A percentile compares a stretch with the other conserved stretches of the same genome.
phyloP scores from a whole-genome alignment of 495 filamentous ascomycete species.

The Trichoderma parareesei region DNA sequence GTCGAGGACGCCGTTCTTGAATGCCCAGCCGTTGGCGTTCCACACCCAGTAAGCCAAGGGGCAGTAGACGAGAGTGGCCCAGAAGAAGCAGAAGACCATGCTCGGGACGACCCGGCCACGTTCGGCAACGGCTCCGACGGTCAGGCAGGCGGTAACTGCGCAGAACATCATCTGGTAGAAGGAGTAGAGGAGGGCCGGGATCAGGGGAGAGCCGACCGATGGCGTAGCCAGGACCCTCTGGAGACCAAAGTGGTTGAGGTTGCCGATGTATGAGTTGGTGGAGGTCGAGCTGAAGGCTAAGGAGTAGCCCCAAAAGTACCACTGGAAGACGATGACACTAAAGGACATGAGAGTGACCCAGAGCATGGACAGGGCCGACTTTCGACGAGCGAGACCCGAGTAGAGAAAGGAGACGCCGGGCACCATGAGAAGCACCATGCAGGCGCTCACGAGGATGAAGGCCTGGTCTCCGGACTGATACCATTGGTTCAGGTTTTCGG shows the following conservation, averaged over 20 bases:
- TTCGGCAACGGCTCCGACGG: constrained; percentile 87
- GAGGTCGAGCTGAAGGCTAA: constrained; percentile 80
- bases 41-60: constrained; percentile 93
- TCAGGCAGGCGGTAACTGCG: constrained; percentile 83
- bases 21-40: constrained; percentile 91
- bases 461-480: constrained; percentile 53
- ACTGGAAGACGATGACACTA: constrained; percentile 88
- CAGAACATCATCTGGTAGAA: constrained; percentile 88
- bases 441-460: constrained; percentile 85
- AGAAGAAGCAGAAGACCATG: constrained; percentile 91
- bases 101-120: constrained; percentile 90
- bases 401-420: constrained; percentile 97
- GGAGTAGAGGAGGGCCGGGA: constrained; percentile 85
- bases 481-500: constrained; percentile 86
- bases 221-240: constrained; percentile 69
- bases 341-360: constrained; percentile 90
- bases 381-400: constrained; percentile 92
- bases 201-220: constrained; percentile 67
- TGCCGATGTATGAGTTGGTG: constrained; percentile 75
- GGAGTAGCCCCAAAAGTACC: constrained; percentile 99
- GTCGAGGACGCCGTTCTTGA: constrained; percentile 86
- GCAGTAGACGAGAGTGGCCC: constrained; percentile 97
- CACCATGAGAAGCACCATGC: constrained; percentile 95
- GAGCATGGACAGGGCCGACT: constrained; percentile 90
- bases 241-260: constrained; percentile 80